Base-by-base conservation (phyloP, 2,329 filamentous ascomycete species). In the Fusarium verrucosum region DNA sequence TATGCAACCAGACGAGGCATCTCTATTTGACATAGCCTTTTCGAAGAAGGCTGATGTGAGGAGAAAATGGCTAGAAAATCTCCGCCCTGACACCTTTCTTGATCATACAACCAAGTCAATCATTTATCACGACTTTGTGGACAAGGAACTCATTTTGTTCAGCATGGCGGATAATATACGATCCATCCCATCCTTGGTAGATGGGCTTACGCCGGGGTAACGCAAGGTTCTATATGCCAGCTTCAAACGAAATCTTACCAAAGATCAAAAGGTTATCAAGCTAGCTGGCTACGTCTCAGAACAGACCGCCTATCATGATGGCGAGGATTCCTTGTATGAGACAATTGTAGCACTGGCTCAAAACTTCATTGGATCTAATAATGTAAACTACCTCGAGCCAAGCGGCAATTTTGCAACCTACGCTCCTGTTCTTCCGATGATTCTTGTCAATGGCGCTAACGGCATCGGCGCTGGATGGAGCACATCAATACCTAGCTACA, bases 381-480 rank as follows among this genome's bases (percentile, higher is more conserved):
- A 99, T 75, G 85, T 99, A 80, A 99, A 99, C 78, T 90, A 88
- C 72, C 82, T 99, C 20, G 95, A 98, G 73, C 96, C 96, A 13
- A 97, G 94, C 79, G 96, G 95, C 77, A 97, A 96, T 79, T 99
- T 99, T 75, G 95, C 92, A 74, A 84, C 87, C 52, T 99, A 95
- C 73, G 86, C 90, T 9, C 95, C 95, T 0, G 81, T 99, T 36
- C 85, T 99, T 28, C 95, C 95, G 1, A 92, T 98, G 89, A 85
- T 99, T 46, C 82, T 99, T 37, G 87, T 98, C 77, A 99, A 99
- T 73, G 95, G 95, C 70, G 92, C 95, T 4, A 95, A 98, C 73
- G 95, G 95, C 84, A 99, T 99, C 72, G 95, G 95, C 65, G 99
- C 95, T 22, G 95, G 95, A 67, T 99, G 95, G 95, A 98, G 94